Base-by-base conservation (phyloP, 2,329 filamentous ascomycete species). In the Magnaporthiopsis rhizophila region DNA sequence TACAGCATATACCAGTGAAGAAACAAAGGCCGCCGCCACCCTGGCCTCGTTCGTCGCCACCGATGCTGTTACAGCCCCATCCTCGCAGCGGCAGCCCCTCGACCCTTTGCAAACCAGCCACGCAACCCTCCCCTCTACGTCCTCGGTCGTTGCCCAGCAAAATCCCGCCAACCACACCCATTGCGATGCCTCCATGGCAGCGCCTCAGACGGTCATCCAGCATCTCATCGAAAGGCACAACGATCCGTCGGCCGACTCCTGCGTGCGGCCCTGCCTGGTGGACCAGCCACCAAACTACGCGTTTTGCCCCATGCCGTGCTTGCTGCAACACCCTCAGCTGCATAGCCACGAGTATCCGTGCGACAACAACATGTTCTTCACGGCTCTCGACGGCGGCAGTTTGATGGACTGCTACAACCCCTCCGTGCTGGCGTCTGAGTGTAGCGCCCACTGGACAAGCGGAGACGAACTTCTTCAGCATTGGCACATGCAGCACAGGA, bases 11-110 rank as follows among this genome's bases (percentile, higher is more conserved):
- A 64, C 65, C 7, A 63, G 67, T 0, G 68, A 68, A 26, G 69
- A 69, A 28, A 65, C 69, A 57, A 68, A 67, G 34, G 68, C 68
- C 9, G 68, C 68, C 0, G 67, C 65, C 1, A 66, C 67, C 56
- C 58, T 60, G 18, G 58, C 32, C 58, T 60, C 58, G 28, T 34
- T 60, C 32, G n/a, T 62, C 26, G 53, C 61, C 45, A 53, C 24
- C 30, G 61, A 62, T 24, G 26, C 18, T 32, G 28, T 13, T 15
- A 36, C 24, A 30, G 6, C 2, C 4, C 58, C 32, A 11, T 30
- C 24, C 13, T 9, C 30, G 58, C 28, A 59, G 58, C 58, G n/a
- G 13, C 28, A 53, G 7, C 45, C n/a, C 3, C n/a, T 21, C 9
- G 13, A 18, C 30, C 18, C 24, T n/a, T 30, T n/a, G 28, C 36